These are phyloP conservation scores for Carex kokanica DNA, from an alignment of 176 grass and related monocot genomes.

Conservation along the genomic window DNA sequence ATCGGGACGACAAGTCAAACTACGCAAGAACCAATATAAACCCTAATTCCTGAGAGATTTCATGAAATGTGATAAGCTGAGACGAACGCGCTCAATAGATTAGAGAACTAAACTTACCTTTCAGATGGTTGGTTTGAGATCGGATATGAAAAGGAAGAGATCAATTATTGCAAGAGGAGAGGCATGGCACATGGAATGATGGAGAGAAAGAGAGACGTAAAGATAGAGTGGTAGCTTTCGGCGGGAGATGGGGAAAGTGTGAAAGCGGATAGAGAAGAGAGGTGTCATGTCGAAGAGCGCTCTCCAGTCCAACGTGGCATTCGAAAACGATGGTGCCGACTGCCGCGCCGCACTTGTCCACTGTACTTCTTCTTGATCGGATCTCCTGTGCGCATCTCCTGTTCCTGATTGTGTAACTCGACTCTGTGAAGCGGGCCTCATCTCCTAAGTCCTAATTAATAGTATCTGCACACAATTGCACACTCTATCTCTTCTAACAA, in stretches of 20 bases:
- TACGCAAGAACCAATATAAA: neutral
- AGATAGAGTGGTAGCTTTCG: neutral
- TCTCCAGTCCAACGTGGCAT: conserved; percentile 14
- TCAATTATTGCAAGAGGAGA: conserved; percentile 7
- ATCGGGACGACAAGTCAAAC: neutral
- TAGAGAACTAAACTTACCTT: neutral
- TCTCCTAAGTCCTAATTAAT: neutral
- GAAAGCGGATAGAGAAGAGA: neutral
- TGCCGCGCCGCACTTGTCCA: neutral
- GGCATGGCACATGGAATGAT: neutral
- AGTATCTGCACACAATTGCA: neutral
- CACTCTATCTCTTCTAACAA: neutral
- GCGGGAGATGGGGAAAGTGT: neutral
- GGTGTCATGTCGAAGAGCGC: neutral
- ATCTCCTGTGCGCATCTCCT: neutral
- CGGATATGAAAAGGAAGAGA: neutral
- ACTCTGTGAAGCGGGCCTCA: neutral
- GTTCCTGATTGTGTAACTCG: neutral
- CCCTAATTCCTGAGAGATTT: neutral
- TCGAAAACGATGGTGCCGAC: conserved; percentile 7
- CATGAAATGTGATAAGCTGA: neutral
- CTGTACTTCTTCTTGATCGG: neutral
- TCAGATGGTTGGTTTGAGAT: neutral
- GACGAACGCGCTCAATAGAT: neutral
- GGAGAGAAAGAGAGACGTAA: neutral